These are phyloP conservation scores for Lizonia empirigonia DNA, from an alignment of 2,329 filamentous ascomycete species.

Conservation along the genomic window DNA sequence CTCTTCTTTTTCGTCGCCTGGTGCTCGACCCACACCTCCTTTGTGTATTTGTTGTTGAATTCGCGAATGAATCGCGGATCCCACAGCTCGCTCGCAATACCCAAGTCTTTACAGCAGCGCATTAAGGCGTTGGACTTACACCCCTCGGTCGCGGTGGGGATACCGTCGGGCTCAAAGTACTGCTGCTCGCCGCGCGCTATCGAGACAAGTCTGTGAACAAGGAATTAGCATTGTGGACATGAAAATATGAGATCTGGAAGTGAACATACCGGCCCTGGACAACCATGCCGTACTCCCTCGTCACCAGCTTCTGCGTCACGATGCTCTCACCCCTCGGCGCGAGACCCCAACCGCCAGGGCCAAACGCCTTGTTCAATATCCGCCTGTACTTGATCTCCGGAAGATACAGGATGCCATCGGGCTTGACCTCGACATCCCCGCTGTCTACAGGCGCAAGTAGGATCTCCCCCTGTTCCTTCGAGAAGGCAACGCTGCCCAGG, in stretches of 20 bases:
- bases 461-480: constrained; percentile 69
- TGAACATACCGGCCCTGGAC: constrained; percentile 77
- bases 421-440: constrained; percentile 93
- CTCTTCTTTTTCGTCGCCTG: constrained; percentile 82
- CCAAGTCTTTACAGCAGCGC: constrained; percentile 97
- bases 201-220: constrained; percentile 73
- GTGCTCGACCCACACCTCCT: constrained; percentile 91
- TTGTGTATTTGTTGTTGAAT: constrained; percentile 75
- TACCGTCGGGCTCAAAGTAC: constrained; percentile 87
- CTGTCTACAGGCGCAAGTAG: constrained; percentile 70
- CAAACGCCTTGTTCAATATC: constrained; percentile 88
- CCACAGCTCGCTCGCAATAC: constrained; percentile 94
- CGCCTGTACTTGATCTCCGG: constrained; percentile 98
- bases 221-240: neutral
- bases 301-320: constrained; percentile 79
- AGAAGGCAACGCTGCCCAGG: constrained; percentile 72
- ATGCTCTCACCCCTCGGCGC: constrained; percentile 85
- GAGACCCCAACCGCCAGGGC: constrained; percentile 93
- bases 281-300: constrained; percentile 91
- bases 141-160: constrained; percentile 93
- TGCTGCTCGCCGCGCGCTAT: constrained; percentile 93
- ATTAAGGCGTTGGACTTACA: constrained; percentile 98
- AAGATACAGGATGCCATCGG: constrained; percentile 93
- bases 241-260: neutral
- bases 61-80: constrained; percentile 87